Evolutionary conservation across 768 basidiomycete species (phyloP).

Genomic region (Imleria badia): DNA sequence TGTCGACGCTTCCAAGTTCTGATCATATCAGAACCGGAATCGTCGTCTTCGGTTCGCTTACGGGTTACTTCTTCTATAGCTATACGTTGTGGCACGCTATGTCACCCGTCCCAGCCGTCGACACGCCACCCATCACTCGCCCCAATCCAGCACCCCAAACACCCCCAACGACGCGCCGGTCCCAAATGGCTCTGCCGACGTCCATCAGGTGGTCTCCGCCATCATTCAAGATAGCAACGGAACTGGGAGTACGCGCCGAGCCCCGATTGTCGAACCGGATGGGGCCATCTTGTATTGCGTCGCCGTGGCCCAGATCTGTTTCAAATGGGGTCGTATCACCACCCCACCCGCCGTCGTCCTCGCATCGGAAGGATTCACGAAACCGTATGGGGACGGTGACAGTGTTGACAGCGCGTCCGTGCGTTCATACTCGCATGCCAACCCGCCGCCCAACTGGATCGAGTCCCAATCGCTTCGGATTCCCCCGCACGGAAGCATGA

Average conservation of each 20-base stretch:
- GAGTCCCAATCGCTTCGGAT: constrained; percentile 25
- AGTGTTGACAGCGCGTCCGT: background rate
- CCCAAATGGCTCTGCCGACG: constrained; percentile 8
- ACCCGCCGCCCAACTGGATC: constrained; percentile 31
- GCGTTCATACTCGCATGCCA: constrained; percentile 34
- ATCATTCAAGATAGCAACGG: constrained; percentile 1
- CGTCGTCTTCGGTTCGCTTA: background rate
- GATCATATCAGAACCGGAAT: background rate
- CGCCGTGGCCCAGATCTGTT: constrained; percentile 61
- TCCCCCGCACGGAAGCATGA: constrained; percentile 20
- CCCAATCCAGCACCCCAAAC: constrained; percentile 28
- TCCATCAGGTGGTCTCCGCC: constrained; percentile 17
- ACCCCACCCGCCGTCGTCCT: constrained; percentile 66
- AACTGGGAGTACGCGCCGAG: background rate
- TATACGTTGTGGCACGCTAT: constrained; percentile 64
- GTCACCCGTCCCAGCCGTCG: constrained; percentile 49
- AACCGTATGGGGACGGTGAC: constrained; percentile 12
- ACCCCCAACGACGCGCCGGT: constrained; percentile 13
- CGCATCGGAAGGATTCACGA: constrained; percentile 56
- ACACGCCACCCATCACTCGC: background rate
- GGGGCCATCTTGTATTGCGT: constrained; percentile 63
- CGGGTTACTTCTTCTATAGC: constrained; percentile 31
- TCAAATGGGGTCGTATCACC: constrained; percentile 71
- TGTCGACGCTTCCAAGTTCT: background rate
- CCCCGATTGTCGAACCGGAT: constrained; percentile 36